phyloP scores from a whole-genome alignment of 441 rosid genomes.

The Syzygium malaccense region DNA sequence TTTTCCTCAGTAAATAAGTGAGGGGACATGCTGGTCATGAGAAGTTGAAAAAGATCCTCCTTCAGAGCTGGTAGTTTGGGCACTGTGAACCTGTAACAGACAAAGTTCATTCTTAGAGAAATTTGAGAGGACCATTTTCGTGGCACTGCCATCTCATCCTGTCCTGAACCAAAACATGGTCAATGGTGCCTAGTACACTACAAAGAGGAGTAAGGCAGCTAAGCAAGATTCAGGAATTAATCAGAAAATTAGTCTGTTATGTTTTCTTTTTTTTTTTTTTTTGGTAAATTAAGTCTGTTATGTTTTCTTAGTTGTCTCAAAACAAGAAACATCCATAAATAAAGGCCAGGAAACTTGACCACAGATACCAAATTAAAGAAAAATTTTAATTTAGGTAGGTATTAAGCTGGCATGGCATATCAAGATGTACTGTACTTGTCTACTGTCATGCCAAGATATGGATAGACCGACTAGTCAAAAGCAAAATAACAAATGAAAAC shows the following conservation, averaged over 20 bases:
- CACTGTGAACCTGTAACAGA: neutral
- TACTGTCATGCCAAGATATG: neutral
- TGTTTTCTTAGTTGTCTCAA: no score
- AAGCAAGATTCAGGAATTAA: no score
- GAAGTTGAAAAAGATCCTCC: no score
- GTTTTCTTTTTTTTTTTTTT: no score
- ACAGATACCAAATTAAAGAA: no score
- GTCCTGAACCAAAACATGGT: neutral
- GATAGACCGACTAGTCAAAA: neutral
- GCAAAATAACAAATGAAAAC: neutral
- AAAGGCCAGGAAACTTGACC: no score
- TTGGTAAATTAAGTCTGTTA: no score
- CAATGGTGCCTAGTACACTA: neutral
- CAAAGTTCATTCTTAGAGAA: neutral
- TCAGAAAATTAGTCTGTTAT: no score
- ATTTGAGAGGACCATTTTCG: neutral
- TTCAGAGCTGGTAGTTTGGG: neutral
- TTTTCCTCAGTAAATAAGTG: neutral
- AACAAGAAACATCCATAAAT: no score
- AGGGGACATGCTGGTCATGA: neutral
- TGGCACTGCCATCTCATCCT: neutral
- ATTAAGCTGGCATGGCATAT: neutral
- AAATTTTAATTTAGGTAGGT: neutral
- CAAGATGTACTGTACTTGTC: neutral
- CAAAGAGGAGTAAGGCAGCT: no score